Evolutionary conservation across 192 early-diverging fungal genomes (phyloP).

Genomic region (Spizellomyces sp.): DNA sequence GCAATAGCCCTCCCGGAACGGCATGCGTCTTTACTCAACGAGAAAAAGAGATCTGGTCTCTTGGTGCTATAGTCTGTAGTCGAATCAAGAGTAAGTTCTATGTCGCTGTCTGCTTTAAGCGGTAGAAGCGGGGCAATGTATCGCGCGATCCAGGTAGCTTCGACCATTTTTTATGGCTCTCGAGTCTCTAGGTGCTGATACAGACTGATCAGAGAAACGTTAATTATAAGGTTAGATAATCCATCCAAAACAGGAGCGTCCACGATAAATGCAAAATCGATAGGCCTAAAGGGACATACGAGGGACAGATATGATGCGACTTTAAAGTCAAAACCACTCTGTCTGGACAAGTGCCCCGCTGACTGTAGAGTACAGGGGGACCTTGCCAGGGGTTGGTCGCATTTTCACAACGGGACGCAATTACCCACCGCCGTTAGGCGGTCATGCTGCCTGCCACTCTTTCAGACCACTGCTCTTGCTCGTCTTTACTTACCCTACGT

Average conservation of each 20-base stretch:
- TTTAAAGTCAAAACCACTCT: neutral
- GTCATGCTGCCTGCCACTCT: no score
- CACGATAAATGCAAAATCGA: neutral
- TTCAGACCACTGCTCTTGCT: no score
- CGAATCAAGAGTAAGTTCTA: slow-evolving; percentile 2
- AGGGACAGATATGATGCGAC: neutral
- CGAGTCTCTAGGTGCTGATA: neutral
- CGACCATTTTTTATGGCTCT: neutral
- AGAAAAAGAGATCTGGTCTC: slow-evolving; percentile 6
- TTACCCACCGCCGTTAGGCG: no score
- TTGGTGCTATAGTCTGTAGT: neutral
- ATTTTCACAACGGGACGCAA: no score
- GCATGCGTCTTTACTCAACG: neutral
- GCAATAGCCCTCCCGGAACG: neutral
- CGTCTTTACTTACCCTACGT: no score
- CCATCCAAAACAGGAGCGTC: neutral
- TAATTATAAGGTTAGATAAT: neutral
- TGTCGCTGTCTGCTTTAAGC: neutral
- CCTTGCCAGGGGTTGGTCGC: slow-evolving; percentile 6
- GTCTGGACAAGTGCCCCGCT: neutral
- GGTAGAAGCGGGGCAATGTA: slow-evolving; percentile 7
- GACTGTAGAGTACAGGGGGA: neutral
- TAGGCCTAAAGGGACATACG: neutral
- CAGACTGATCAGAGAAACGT: neutral
- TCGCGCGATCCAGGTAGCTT: neutral